A percentile compares a stretch with the other conserved stretches of the same genome.
Conservation (phyloP, 306 rosid genomes). For the Canavalia gladiata region DNA sequence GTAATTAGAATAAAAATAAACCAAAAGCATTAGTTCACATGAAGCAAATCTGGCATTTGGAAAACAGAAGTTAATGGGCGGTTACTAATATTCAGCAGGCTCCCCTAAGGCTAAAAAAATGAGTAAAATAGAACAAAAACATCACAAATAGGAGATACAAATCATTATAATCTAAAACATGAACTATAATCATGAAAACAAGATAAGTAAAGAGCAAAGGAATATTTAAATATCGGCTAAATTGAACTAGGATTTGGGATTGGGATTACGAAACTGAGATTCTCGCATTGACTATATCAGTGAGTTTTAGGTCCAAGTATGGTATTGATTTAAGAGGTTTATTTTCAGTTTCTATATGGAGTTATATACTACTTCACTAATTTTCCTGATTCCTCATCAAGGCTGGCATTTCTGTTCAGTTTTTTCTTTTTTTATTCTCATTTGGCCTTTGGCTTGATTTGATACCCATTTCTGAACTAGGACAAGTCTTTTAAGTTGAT, state of each 20-base stretch:
- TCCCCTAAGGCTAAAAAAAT: background rate
- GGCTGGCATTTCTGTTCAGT: background rate
- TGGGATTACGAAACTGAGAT: background rate
- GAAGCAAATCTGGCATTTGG: conserved; percentile 21
- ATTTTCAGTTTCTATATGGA: background rate
- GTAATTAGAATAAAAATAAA: conserved; percentile 34
- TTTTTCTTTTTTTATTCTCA: too few relatives aligned
- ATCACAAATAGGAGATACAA: background rate
- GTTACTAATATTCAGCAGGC: background rate
- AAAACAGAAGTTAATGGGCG: background rate
- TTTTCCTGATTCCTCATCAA: conserved; percentile 3
- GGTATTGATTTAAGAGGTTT: background rate
- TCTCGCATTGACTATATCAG: background rate
- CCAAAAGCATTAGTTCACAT: background rate
- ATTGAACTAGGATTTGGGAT: background rate
- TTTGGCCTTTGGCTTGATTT: too few relatives aligned
- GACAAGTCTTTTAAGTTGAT: too few relatives aligned
- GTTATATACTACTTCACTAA: background rate
- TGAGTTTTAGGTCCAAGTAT: background rate
- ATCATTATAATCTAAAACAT: background rate
- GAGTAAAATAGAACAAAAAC: conserved; percentile 5
- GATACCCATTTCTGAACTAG: too few relatives aligned
- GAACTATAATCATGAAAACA: conserved; percentile 26
- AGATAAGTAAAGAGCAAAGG: background rate
- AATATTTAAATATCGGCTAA: conserved; percentile 16